These are phyloP conservation scores for Ceratobasidium sp. DNA, from an alignment of 1,284 basidiomycete species.

Conservation along the genomic window DNA sequence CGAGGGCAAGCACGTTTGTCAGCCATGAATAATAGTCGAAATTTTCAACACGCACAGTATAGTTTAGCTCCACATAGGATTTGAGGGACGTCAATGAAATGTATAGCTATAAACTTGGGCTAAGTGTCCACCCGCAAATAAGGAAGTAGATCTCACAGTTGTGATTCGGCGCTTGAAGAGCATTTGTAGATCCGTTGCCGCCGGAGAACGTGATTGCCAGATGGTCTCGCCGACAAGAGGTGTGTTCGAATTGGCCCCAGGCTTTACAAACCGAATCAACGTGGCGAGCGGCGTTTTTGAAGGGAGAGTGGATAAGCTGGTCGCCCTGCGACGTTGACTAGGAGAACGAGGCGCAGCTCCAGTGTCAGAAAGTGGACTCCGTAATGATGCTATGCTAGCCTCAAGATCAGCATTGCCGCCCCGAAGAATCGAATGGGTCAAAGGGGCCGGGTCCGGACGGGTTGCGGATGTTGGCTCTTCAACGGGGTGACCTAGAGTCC, in stretches of 20 bases:
- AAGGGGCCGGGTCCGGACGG: constrained; percentile 18
- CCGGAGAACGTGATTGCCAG: constrained; percentile 84
- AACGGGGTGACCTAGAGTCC: not conserved
- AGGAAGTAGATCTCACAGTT: constrained; percentile 48
- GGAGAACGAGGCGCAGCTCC: constrained; percentile 20
- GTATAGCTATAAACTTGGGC: constrained; percentile 59
- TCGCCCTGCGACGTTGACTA: constrained; percentile 16
- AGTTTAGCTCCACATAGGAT: constrained; percentile 93
- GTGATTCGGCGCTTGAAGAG: constrained; percentile 92
- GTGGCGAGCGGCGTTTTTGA: constrained; percentile 23
- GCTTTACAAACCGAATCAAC: constrained; percentile 23
- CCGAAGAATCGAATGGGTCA: constrained; percentile 21
- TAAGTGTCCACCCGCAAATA: not conserved
- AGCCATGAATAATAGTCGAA: not conserved
- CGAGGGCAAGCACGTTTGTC: not conserved
- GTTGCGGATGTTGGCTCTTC: constrained; percentile 25
- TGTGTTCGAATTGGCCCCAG: constrained; percentile 19
- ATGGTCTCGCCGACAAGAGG: constrained; percentile 51
- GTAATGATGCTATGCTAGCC: constrained; percentile 43
- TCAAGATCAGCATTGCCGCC: constrained; percentile 38
- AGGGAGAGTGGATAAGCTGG: constrained; percentile 35
- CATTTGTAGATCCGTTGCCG: constrained; percentile 85
- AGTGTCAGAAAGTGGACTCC: constrained; percentile 52
- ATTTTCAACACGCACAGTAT: constrained; percentile 63
- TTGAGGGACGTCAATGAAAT: constrained; percentile 81